Evolutionary conservation across 2,329 filamentous ascomycete genomes (phyloP), one percentile per base, ranked within the genome.

Genomic region (Eutypella sp.): DNA sequence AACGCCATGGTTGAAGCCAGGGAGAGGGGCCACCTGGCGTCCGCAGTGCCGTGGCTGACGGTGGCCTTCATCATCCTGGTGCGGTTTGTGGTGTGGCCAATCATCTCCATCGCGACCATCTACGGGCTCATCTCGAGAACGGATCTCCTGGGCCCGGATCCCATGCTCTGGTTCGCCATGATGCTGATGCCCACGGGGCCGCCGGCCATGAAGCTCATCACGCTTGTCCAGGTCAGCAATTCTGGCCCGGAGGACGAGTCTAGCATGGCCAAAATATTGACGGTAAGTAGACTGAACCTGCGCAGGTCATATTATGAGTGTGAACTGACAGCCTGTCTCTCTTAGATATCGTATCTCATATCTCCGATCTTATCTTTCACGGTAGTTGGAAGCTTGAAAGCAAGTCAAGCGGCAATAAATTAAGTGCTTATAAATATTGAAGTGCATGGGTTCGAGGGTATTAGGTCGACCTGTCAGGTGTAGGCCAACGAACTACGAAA

Each of bases 151-250:
- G 68, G 70, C 3, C 54, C 67, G 3, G 83, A 87, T 56, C 81
- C 81, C 0, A 77, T 86, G 52, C 62, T 87, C 25, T 85, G 81
- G 81, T 86, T 86, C 55, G 70, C 67, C 15, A 61, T 73, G 58
- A 72, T 72, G 67, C 51, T 74, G 36, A 73, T 75, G 72, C 71
- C 72, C 0, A 67, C 65, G 6, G 72, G 72, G 0, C 72, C 71
- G 4, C 66, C 69, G 3, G 72, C 72, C 2, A 73, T 73, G 66
- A 74, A 74, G 54, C 50, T 75, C 5, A 68, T 72, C 22, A 68
- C 69, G 1, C 59, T 75, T 47, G 63, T 72, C 4, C 68, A 75
- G 41, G 67, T 74, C 2, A 70, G 65, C 49, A 61, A 67, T 31
- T 66, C 62, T 1, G 60, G 60, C 2, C 62, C 66, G 24, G 62